Evolutionary conservation across 2,329 filamentous ascomycete genomes (phyloP), one percentile per base, ranked within the genome.

Genomic region (Xylaria digitata): DNA sequence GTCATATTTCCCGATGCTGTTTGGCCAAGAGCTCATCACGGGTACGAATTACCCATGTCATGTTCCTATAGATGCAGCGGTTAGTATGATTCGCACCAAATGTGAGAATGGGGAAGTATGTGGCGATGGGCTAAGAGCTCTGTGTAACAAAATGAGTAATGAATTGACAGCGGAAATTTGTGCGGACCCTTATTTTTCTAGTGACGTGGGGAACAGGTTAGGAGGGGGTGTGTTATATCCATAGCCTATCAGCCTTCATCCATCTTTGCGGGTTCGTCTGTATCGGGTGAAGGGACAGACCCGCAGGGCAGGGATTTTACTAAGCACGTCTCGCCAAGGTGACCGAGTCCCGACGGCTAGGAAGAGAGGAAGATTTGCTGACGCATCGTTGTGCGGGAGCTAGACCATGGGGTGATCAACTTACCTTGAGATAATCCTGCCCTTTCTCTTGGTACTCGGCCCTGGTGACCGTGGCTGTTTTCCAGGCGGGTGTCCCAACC

Each of bases 391-490:
- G 34, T 26, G 61, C 55, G 32, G 50, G 23, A 58, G 43, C 40
- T 63, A 64, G 21, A 61, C 49, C 49, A 53, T 23, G n/a, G 26
- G 3, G 19, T 23, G 23, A n/a, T 30, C 26, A 77, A 77, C 84
- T 69, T 74, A 87, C 94, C 88, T 97, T 97, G 78, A 98, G 86
- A 82, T 98, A 98, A 74, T 98, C 95, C 23, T 89, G 85, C 1
- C 96, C 96, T 84, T 97, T 97, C 83, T 99, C 96, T 73, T 88
- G 79, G 80, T 93, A 99, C 80, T 98, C 96, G 71, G 91, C 90
- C 74, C 87, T 89, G 1, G 90, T 92, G 48, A 99, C 86, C 68
- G 89, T 90, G 4, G 89, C 88, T 42, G 82, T 80, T 77, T 85
- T 88, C 80, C 89, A 89, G 21, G 84, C 84, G 37, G 83, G 77